A percentile compares a stretch with the other conserved stretches of the same genome.
These are phyloP conservation scores for Pneumocystis sp. DNA, from an alignment of 1,139 yeast species.

Conservation along the genomic window DNA sequence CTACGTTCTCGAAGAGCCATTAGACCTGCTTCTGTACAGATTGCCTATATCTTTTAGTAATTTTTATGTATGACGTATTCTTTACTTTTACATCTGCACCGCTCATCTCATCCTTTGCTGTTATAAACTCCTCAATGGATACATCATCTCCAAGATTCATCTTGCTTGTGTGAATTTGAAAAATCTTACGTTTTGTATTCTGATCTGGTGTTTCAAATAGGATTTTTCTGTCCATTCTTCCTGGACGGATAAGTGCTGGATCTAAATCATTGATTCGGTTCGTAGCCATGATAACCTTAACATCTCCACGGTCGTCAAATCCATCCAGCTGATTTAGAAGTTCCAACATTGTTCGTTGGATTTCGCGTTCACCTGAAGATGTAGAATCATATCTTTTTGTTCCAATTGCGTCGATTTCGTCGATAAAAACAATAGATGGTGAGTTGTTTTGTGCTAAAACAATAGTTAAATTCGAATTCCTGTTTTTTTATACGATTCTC, in stretches of 20 bases:
- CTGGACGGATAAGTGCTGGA: slow-evolving; percentile 97
- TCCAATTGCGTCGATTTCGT: slow-evolving; percentile 98
- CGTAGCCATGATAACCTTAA: slow-evolving; percentile 98
- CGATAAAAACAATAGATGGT: slow-evolving; percentile 94
- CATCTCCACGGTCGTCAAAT: slow-evolving; percentile 95
- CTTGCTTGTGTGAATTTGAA: slow-evolving; percentile 83
- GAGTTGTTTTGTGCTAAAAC: slow-evolving; percentile 87
- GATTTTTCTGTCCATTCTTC: slow-evolving; percentile 95
- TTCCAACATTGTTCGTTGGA: slow-evolving; percentile 97
- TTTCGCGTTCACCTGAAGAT: slow-evolving; percentile 95
- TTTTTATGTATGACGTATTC: not conserved
- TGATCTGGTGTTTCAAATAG: slow-evolving; percentile 93
- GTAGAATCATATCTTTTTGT: slow-evolving; percentile 91
- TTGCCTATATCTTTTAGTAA: slow-evolving; percentile 52
- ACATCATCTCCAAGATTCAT: slow-evolving; percentile 86
- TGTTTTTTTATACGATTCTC: not conserved
- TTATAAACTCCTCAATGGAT: slow-evolving; percentile 75
- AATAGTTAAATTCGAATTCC: not conserved
- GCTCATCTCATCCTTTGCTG: slow-evolving; percentile 83
- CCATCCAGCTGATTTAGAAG: slow-evolving; percentile 93
- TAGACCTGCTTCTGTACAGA: slow-evolving; percentile 95
- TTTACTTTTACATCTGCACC: slow-evolving; percentile 55
- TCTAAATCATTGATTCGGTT: slow-evolving; percentile 89
- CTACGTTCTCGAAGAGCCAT: slow-evolving; percentile 93
- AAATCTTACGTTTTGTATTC: slow-evolving; percentile 80